Percentiles rank a stretch among this genome's conserved stretches.
These are phyloP conservation scores for Myriosclerotinia curreyana DNA, from an alignment of 2,329 filamentous ascomycete genomes.

Conservation along the genomic window DNA sequence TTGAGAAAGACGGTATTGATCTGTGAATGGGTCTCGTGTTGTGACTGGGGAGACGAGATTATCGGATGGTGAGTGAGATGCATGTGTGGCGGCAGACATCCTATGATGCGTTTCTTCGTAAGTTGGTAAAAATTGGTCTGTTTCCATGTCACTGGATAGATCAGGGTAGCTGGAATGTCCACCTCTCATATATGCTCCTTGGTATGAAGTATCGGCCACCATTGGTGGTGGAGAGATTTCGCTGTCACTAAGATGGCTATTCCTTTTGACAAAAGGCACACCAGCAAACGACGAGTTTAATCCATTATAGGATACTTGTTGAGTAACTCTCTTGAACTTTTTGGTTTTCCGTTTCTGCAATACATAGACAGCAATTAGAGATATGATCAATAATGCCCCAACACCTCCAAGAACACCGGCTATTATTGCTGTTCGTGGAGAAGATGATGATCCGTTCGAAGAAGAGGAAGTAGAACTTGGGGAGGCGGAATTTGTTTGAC, in stretches of 20 bases:
- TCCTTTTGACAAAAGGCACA: conserved; percentile 26
- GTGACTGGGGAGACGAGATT: conserved; percentile 18
- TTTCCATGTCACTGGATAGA: conserved; percentile 21
- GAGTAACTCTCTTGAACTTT: conserved; percentile 14
- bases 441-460: conserved; percentile 20
- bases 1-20: conserved; percentile 17
- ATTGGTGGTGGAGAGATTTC: conserved; percentile 17
- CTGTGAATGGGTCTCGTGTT: conserved; percentile 10
- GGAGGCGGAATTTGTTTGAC: conserved; percentile 7
- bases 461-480: conserved; percentile 22
- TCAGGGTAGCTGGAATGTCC: conserved; percentile 22
- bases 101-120: conserved; percentile 22
- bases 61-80: conserved; percentile 6
- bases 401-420: conserved; percentile 29
- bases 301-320: conserved; percentile 28
- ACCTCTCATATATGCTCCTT: conserved; percentile 24
- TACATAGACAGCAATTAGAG: conserved; percentile 26
- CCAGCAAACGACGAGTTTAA: conserved; percentile 30
- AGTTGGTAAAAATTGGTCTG: conserved; percentile 23
- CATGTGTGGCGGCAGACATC: conserved; percentile 6
- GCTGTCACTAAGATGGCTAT: conserved; percentile 15
- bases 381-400: conserved; percentile 25
- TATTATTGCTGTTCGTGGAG: conserved; percentile 26
- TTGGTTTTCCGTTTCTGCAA: conserved; percentile 26
- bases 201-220: conserved; percentile 17